Percentiles rank a stretch among this genome's conserved stretches.
phyloP scores from a whole-genome alignment of 1,284 basidiomycete genomes.

The Pseudozyma pruni region DNA sequence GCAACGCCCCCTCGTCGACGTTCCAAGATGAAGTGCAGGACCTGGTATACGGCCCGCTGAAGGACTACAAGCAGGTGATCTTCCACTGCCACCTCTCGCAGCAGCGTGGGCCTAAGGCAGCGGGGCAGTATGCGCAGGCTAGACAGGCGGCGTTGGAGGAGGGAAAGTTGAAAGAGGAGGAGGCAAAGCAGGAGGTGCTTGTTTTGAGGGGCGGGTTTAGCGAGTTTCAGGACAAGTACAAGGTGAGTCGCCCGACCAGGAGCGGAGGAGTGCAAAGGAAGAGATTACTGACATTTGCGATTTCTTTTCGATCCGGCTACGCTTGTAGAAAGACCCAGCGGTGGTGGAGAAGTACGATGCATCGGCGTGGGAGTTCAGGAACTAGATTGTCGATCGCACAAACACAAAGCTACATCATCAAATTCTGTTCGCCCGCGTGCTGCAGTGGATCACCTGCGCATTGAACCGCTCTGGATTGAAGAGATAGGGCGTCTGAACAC shows the following conservation, averaged over 20 bases:
- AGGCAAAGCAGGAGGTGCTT: slow-evolving; percentile 57
- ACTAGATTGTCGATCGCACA: slow-evolving; percentile 8
- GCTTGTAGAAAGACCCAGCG: slow-evolving; percentile 50
- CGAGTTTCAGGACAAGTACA: slow-evolving; percentile 64
- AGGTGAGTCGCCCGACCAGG: slow-evolving; percentile 29
- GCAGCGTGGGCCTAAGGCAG: slow-evolving; percentile 67
- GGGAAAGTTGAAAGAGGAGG: slow-evolving; percentile 16
- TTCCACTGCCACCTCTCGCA: slow-evolving; percentile 69
- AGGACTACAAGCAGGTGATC: slow-evolving; percentile 61
- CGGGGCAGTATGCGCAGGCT: slow-evolving; percentile 66
- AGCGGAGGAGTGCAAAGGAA: slow-evolving; percentile 17
- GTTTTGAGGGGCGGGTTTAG: slow-evolving; percentile 68
- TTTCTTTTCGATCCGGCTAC: neutral
- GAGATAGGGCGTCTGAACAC: too few relatives aligned
- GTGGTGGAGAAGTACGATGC: slow-evolving; percentile 66
- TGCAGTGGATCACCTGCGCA: too few relatives aligned
- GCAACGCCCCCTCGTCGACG: slow-evolving; percentile 56
- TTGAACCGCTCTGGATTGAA: too few relatives aligned
- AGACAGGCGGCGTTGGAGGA: slow-evolving; percentile 34
- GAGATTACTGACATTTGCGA: slow-evolving; percentile 14
- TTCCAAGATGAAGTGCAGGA: slow-evolving; percentile 56
- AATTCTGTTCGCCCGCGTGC: too few relatives aligned
- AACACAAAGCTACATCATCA: too few relatives aligned
- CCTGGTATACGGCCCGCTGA: slow-evolving; percentile 54
- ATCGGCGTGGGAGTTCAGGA: slow-evolving; percentile 57